Evolutionary conservation across 345 rosid species (phyloP), one percentile per base, ranked within the genome.

Genomic region (Lepidium sativum): DNA sequence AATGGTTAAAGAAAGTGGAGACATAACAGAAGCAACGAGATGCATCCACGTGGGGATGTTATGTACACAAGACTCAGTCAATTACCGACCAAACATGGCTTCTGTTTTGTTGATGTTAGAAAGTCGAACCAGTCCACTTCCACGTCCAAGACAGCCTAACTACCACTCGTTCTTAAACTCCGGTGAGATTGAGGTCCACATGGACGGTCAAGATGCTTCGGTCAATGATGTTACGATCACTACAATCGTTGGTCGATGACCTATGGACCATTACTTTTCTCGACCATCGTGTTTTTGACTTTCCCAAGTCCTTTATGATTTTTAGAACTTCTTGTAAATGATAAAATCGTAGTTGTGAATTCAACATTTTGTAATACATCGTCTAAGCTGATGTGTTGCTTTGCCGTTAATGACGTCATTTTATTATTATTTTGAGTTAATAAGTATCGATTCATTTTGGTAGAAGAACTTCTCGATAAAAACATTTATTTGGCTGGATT

Each of bases 211-310:
- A 1, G 89, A 82, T 37, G 80, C 67, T 37, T 73, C 86, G 45
- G 80, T 89, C 38, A 88, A 81, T 29, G 82, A 79, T 54, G 9
- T 85, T 37, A 83, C 95, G 2, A 79, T 80, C 59, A 76, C 87
- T 8, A 77, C 77, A 70, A 42, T 78, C 20, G 52, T 49, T 2
- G 95, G 87, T 31, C 80, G 89, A 79, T 84, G 63, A 71, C 44
- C 13, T 9, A 56, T 18, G 35, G 42, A 38, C 60, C 7, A 18
- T 9, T 15, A 1, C 33, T 39, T 59, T 10, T 27, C 53, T 55
- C 43, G 61, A 53, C 38, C 29, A 10, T 2, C 10, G 20, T 10
- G 25, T 45, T 10, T 41, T 41, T 33, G 54, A 69, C 45, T 25
- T 25, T 25, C 29, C 6, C 1, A 27, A 27, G 31, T 27, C 31